phyloP scores from a whole-genome alignment of 352 stramenopile genomes.

The Globisporangium takayamanum region DNA sequence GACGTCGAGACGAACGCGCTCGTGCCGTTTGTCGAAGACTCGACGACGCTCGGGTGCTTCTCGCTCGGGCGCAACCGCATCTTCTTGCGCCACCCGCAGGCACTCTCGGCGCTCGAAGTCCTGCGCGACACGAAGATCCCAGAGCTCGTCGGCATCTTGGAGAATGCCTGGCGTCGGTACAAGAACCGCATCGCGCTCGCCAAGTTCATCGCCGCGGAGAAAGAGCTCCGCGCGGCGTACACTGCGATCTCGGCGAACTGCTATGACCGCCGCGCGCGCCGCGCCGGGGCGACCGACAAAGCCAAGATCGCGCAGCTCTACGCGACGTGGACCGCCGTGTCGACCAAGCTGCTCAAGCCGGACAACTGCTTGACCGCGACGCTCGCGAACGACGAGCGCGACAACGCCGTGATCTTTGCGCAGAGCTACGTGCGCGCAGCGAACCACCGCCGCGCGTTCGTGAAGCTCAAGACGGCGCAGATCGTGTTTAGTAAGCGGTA shows the following conservation, averaged over 20 bases:
- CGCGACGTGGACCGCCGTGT: constrained; percentile 48
- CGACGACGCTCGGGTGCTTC: constrained; percentile 65
- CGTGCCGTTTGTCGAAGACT: constrained; percentile 73
- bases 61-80: constrained; percentile 85
- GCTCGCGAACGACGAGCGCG: constrained; percentile 49
- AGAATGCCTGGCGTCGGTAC: constrained; percentile 80
- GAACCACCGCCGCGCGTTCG: constrained; percentile 41
- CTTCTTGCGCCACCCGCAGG: constrained; percentile 86
- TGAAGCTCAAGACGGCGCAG: constrained; percentile 52
- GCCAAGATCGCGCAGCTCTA: constrained; percentile 48
- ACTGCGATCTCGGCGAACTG: constrained; percentile 56
- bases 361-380: constrained; percentile 39
- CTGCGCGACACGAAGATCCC: constrained; percentile 72
- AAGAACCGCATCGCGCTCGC: constrained; percentile 62
- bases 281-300: constrained; percentile 48
- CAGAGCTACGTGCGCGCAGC: constrained; percentile 66
- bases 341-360: constrained; percentile 39
- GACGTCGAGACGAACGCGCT: constrained; percentile 42
- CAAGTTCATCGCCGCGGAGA: constrained; percentile 52
- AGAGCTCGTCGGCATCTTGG: constrained; percentile 73
- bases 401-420: constrained; percentile 65
- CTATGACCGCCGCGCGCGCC: constrained; percentile 59
- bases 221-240: constrained; percentile 46
- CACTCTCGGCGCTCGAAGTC: constrained; percentile 82
- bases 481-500: constrained; percentile 75